Evolutionary conservation across 2,329 filamentous ascomycete genomes (phyloP).

Genomic region (Neonectria magnoliae): DNA sequence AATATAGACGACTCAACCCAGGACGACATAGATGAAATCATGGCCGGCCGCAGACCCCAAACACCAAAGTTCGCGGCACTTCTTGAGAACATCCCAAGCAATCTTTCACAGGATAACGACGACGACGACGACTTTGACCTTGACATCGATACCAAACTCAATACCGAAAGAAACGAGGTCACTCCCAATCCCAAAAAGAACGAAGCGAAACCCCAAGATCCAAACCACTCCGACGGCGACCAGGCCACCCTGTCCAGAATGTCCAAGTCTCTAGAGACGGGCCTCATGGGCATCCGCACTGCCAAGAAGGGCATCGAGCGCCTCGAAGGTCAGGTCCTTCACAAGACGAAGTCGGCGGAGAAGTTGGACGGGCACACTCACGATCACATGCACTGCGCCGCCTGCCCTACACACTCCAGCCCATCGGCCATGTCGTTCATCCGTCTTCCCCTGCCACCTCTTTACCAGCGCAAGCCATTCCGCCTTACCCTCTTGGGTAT

Average conservation of each 20-base stretch:
- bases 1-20: slow-evolving; percentile 68
- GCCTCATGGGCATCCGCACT: slow-evolving; percentile 62
- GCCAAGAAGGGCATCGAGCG: slow-evolving; percentile 68
- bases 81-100: slow-evolving; percentile 39
- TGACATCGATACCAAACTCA: slow-evolving; percentile 40
- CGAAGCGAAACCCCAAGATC: slow-evolving; percentile 33
- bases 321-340: slow-evolving; percentile 62
- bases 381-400: slow-evolving; percentile 25
- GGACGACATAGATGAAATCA: slow-evolving; percentile 65
- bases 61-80: slow-evolving; percentile 39
- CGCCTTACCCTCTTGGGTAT: slow-evolving; percentile 61
- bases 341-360: slow-evolving; percentile 42
- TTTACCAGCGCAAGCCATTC: slow-evolving; percentile 59
- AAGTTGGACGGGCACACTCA: slow-evolving; percentile 29
- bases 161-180: slow-evolving; percentile 36
- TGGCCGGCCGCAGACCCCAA: slow-evolving; percentile 51
- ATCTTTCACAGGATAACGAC: slow-evolving; percentile 27
- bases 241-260: slow-evolving; percentile 60
- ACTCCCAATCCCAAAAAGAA: slow-evolving; percentile 23
- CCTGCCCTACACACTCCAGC: slow-evolving; percentile 27
- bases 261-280: slow-evolving; percentile 62
- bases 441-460: slow-evolving; percentile 56
- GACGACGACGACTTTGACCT: slow-evolving; percentile 41
- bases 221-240: slow-evolving; percentile 51
- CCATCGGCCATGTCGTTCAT: slow-evolving; percentile 48